Percentiles rank a stretch among this genome's conserved stretches.
Conservation (phyloP, 257 asterid genomes). For the Penstemon newberryi region DNA sequence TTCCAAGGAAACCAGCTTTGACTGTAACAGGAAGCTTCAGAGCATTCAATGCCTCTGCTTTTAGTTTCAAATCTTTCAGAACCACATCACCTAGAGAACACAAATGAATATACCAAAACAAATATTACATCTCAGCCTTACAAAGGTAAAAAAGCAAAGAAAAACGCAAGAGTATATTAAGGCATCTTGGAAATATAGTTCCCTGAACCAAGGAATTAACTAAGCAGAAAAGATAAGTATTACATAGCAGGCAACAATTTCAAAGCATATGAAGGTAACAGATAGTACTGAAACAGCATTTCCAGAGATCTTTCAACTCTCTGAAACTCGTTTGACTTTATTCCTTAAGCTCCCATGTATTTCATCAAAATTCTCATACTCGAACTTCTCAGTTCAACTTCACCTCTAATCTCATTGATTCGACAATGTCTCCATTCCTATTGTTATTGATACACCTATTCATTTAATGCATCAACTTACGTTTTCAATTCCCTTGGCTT, state of each 20-base stretch:
- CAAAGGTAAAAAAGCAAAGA: slow-evolving; percentile 17
- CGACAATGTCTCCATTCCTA: neutral
- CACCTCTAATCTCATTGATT: slow-evolving; percentile 6
- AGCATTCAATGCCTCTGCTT: slow-evolving; percentile 94
- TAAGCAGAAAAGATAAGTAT: neutral
- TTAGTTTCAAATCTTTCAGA: slow-evolving; percentile 87
- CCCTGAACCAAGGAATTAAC: slow-evolving; percentile 2
- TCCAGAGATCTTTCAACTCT: neutral
- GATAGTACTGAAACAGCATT: neutral
- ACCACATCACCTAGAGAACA: slow-evolving; percentile 83
- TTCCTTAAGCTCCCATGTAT: slow-evolving; percentile 18
- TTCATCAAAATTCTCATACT: neutral
- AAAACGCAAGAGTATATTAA: neutral
- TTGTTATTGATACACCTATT: neutral
- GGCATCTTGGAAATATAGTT: neutral
- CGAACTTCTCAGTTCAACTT: slow-evolving; percentile 2
- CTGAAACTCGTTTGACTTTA: neutral
- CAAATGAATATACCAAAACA: slow-evolving; percentile 26
- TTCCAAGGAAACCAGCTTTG: slow-evolving; percentile 94
- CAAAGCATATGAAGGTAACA: neutral
- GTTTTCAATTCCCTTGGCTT: slow-evolving; percentile 7
- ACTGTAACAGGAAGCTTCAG: slow-evolving; percentile 91
- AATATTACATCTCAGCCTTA: slow-evolving; percentile 22
- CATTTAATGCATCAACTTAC: neutral
- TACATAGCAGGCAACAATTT: neutral